These are phyloP conservation scores for Anisodus acutangulus DNA, from an alignment of 257 asterid species.

Conservation along the genomic window DNA sequence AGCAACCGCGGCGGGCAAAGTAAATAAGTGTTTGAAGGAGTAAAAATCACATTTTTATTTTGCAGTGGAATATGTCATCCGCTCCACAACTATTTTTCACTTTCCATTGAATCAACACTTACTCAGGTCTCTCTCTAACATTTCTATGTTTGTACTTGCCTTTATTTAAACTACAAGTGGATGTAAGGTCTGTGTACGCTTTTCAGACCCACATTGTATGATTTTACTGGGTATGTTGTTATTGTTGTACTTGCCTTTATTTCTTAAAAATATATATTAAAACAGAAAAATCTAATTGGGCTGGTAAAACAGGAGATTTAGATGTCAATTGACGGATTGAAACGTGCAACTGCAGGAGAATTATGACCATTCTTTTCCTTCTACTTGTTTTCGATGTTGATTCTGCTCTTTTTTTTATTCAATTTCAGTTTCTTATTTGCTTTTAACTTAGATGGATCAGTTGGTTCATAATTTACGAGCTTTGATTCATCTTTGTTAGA, in stretches of 20 bases:
- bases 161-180: neutral
- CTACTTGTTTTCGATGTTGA: conserved; percentile 18
- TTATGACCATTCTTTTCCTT: neutral
- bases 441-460: neutral
- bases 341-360: neutral
- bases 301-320: too few relatives aligned
- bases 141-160: neutral
- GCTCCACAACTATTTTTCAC: too few relatives aligned
- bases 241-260: neutral
- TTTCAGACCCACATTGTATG: neutral
- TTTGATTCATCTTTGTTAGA: neutral
- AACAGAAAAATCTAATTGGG: neutral
- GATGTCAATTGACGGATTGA: neutral
- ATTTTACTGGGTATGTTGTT: neutral
- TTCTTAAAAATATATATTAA: neutral
- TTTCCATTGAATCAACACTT: neutral
- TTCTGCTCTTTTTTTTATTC: neutral
- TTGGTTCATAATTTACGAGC: neutral
- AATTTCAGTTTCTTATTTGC: neutral
- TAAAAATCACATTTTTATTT: too few relatives aligned
- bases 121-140: neutral
- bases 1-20: too few relatives aligned
- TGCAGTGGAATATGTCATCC: too few relatives aligned
- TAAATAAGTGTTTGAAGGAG: too few relatives aligned
- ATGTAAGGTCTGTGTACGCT: neutral